A percentile compares a stretch with the other conserved stretches of the same genome.
phyloP scores from a whole-genome alignment of 257 asterid species.

The Nyctanthes arbortristis region DNA sequence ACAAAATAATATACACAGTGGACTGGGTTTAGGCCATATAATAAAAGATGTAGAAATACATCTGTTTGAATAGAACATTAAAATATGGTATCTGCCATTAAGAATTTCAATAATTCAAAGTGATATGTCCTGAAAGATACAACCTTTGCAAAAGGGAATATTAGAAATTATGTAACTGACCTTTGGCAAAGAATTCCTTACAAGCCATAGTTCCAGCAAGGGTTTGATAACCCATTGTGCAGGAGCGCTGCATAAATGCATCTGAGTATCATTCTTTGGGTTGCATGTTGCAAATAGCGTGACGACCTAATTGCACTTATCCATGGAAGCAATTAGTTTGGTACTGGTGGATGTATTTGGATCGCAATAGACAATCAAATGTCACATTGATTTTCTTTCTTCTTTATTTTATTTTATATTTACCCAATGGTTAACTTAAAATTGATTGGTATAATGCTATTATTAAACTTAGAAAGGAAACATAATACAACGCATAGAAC shows the following conservation, averaged over 20 bases:
- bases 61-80: too few relatives aligned
- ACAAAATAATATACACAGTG: too few relatives aligned
- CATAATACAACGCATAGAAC: neutral
- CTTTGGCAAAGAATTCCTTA: neutral
- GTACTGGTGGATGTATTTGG: neutral
- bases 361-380: neutral
- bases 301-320: neutral
- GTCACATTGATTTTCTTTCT: neutral
- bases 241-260: neutral
- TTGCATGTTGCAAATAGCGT: neutral
- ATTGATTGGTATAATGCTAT: neutral
- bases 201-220: neutral
- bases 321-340: neutral
- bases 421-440: conserved; percentile 4
- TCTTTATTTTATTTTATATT: neutral
- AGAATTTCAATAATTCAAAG: neutral
- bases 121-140: neutral
- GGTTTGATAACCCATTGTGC: neutral
- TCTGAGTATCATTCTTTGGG: neutral
- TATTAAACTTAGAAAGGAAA: neutral
- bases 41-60: too few relatives aligned
- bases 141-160: neutral
- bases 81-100: too few relatives aligned
- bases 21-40: too few relatives aligned
- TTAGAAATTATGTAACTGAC: neutral